Evolutionary conservation across 1,284 basidiomycete genomes (phyloP).

Genomic region (Cryptococcus deneoformans): DNA sequence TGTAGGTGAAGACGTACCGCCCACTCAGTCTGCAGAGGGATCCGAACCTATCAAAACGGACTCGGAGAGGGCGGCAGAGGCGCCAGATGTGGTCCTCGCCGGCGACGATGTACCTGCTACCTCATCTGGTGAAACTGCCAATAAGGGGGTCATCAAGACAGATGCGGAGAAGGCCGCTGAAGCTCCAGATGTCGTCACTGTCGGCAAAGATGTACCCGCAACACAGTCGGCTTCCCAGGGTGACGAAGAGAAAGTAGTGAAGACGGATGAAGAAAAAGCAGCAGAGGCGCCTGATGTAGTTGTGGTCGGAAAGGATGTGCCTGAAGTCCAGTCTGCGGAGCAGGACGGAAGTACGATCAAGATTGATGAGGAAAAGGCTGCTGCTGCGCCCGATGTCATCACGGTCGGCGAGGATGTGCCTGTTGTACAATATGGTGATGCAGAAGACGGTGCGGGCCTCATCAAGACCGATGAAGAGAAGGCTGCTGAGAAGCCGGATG

Average conservation of each 20-base stretch:
- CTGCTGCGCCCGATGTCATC: neutral
- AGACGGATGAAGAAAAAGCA: constrained; percentile 3
- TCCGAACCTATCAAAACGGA: constrained; percentile 1
- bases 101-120: neutral
- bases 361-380: constrained; percentile 1
- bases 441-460: neutral
- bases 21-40: neutral
- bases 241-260: neutral
- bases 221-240: neutral
- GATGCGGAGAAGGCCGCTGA: constrained; percentile 2
- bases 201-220: neutral
- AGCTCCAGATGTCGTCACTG: neutral
- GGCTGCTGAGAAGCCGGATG: neutral
- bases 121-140: neutral
- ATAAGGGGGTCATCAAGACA: constrained; percentile 1
- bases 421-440: neutral
- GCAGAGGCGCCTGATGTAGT: neutral
- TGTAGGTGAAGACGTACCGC: neutral
- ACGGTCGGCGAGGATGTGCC: neutral
- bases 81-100: neutral
- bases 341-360: neutral
- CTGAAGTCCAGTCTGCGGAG: neutral
- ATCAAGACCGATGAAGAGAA: neutral
- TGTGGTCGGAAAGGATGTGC: neutral
- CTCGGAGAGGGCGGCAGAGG: neutral